Evolutionary conservation across 129 eudicot genomes (phyloP), one percentile per base, ranked within the genome.

Genomic region (Flaveria sonorensis): DNA sequence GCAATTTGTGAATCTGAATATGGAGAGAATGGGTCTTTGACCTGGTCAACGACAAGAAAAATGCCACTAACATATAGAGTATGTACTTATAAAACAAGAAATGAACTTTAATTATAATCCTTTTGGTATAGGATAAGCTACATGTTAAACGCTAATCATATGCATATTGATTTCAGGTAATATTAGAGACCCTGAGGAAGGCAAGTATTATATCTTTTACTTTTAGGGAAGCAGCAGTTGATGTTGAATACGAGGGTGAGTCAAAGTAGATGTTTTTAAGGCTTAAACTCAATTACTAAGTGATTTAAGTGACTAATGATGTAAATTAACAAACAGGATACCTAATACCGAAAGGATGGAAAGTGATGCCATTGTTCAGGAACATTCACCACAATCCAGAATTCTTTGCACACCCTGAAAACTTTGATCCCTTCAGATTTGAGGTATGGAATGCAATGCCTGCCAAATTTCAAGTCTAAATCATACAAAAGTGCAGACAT

Each of bases 141-240:
- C 46, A 72, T 68, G 26, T 24, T 77, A 21, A 71, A 73, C 47
- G 47, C 40, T 12, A 40, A 24, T 46, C 46, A 45, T 32, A 47
- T 43, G 13, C 63, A 59, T 51, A 43, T 53, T 20, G 68, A 78
- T 53, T 57, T 70, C 85, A 92, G 97, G 96, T 90, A 4, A 89
- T 92, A 72, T 60, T 86, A 62, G 97, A 92, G 89, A 92, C 92
- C 78, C 73, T 92, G 75, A 92, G 97, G 85, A 86, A 88, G 88
- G 85, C 97, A 47, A 92, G 97, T 87, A 86, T 92, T 63, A 89
- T 89, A 82, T 89, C 97, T 28, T 92, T 84, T 83, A 92, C 96
- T 23, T 92, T 88, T 28, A 86, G 97, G 75, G 97, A 92, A 76
- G 96, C 97, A 14, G 77, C 82, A 62, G 89, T 81, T 71, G 97